Base-by-base conservation (phyloP, 1,284 basidiomycete genomes). In the Cutaneotrichosporon arboriforme region DNA sequence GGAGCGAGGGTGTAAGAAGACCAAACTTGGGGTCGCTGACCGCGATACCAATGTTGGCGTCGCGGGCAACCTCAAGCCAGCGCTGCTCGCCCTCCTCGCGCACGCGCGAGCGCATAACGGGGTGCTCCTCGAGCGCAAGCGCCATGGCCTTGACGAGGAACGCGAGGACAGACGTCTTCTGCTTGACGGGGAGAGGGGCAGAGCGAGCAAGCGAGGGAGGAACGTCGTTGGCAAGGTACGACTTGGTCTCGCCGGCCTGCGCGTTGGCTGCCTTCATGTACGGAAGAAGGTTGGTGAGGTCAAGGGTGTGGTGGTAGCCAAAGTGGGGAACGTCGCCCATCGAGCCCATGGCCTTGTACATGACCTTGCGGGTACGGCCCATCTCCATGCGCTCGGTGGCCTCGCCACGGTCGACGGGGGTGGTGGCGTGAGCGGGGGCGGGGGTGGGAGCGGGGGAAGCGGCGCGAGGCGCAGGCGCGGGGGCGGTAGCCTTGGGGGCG, bases 261-360 rank as follows among this genome's bases (percentile, higher is more conserved):
- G 60, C 46, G 58, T 92, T 88, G 62, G 84, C 76, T 0, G 80
- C 68, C 64, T 86, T 88, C 46, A 96, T 78, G 12, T 76, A 68
- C 0, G 86, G 84, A 7, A 93, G 77, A 10, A 92, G 77, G 4
- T 80, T 78, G 0, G 91, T 96, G 21, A 96, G 78, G 71, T 96
- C 88, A 31, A 96, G 76, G 2, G 84, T 85, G 4, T 88, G 87
- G 1, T 86, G 83, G 68, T 88, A 90, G 60, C 85, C 87, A 59
- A 91, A 90, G 72, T 86, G 86, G 15, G 88, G 81, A 1, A 92
- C 87, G 61, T 45, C 41, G 20, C 65, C 69, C 61, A 69, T 68
- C 23, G 85, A 86, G 18, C 79, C 81, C 87, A 91, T 90, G 1
- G 86, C 87, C 62, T 87, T 87, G 82, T 83, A 91, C 88, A 91